Conservation (phyloP, 2,329 filamentous ascomycete species). For the Colletotrichum lupini region DNA sequence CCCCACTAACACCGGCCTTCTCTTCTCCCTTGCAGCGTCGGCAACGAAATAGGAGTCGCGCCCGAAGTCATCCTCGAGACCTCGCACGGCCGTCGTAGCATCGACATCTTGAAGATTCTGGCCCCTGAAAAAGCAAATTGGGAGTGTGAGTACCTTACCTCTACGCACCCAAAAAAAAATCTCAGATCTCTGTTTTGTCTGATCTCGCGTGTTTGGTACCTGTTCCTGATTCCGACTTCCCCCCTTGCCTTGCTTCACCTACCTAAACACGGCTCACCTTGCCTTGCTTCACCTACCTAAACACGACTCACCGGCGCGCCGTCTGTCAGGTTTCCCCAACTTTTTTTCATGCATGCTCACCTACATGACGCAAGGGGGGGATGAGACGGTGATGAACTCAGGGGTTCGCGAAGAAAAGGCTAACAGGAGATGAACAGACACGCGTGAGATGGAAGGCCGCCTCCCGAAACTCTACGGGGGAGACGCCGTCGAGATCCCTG, state of each 20-base stretch:
- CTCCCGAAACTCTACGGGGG: conserved; percentile 82
- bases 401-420: not conserved
- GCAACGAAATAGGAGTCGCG: conserved; percentile 84
- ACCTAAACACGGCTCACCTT: conserved; percentile 8
- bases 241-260: conserved; percentile 29
- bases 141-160: conserved; percentile 76
- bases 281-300: conserved; percentile 20
- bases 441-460: conserved; percentile 79
- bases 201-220: no score
- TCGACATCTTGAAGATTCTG: conserved; percentile 84
- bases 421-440: conserved; percentile 64
- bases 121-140: conserved; percentile 88
- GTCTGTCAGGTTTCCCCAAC: not conserved
- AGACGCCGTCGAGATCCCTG: conserved; percentile 87
- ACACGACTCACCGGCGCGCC: not conserved
- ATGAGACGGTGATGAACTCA: not conserved
- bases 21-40: conserved; percentile 65
- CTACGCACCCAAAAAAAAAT: no score
- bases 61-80: conserved; percentile 88
- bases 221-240: not conserved
- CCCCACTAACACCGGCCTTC: conserved; percentile 30
- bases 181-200: conserved; percentile 13
- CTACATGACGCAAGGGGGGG: not conserved
- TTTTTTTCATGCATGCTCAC: not conserved
- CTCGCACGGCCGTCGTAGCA: conserved; percentile 89